phyloP scores from a whole-genome alignment of 1,284 basidiomycete species.

The Omphalotus olearius region DNA sequence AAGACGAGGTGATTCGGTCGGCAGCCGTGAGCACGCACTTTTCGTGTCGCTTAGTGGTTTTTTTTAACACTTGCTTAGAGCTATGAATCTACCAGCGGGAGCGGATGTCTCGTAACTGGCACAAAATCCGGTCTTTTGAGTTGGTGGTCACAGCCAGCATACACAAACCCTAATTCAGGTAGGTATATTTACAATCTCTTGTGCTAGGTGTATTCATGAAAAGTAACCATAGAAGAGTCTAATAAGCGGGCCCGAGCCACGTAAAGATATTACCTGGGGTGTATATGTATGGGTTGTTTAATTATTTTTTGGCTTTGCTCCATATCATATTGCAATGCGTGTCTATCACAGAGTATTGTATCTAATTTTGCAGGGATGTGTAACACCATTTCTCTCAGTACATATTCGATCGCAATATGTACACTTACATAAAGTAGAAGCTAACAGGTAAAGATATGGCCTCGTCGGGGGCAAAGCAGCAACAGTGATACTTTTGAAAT shows the following conservation, averaged over 20 bases:
- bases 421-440: no score
- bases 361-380: background rate
- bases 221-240: background rate
- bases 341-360: background rate
- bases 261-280: background rate
- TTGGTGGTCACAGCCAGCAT: conserved; percentile 53
- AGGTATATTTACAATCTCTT: conserved; percentile 5
- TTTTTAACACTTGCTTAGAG: background rate
- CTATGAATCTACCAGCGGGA: conserved; percentile 1
- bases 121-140: conserved; percentile 48
- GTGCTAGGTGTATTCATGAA: conserved; percentile 2
- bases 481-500: no score
- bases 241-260: conserved; percentile 6
- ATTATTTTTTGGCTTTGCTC: no score
- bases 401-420: no score
- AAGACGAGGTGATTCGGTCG: conserved; percentile 51
- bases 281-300: no score
- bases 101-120: conserved; percentile 45
- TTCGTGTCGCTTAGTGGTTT: background rate
- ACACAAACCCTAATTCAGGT: conserved; percentile 21
- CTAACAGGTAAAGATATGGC: no score
- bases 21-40: conserved; percentile 42
- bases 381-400: background rate
- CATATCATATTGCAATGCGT: no score
- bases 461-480: no score